phyloP scores from a whole-genome alignment of 192 early-diverging fungal genomes.

The Backusella tarrabulga region DNA sequence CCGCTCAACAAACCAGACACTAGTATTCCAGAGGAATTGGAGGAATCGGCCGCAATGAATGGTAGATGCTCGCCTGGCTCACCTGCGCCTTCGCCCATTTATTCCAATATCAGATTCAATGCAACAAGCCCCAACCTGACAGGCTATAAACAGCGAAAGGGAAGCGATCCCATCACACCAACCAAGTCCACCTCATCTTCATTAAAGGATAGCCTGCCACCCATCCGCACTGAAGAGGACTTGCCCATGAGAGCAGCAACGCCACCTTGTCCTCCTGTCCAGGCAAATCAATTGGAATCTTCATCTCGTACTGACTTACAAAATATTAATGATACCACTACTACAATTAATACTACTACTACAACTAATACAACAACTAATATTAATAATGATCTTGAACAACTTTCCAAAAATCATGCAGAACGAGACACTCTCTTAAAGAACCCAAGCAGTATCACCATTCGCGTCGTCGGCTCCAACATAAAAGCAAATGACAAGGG shows the following conservation, averaged over 20 bases:
- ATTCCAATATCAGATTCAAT: neutral
- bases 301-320: no score
- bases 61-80: slow-evolving; percentile 2
- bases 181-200: slow-evolving; percentile 7
- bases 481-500: slow-evolving; percentile 78
- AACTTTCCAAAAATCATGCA: neutral
- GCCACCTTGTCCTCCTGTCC: neutral
- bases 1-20: neutral
- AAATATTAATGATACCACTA: neutral
- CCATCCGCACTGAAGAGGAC: neutral
- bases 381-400: neutral
- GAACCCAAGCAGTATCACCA: neutral
- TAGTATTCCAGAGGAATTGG: neutral
- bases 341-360: neutral
- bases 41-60: neutral
- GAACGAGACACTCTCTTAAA: neutral
- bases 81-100: neutral
- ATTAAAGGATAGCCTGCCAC: slow-evolving; percentile 6
- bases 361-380: neutral
- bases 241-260: slow-evolving; percentile 4
- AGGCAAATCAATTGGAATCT: neutral
- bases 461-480: slow-evolving; percentile 48
- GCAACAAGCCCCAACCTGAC: neutral
- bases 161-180: neutral
- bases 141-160: neutral